These are phyloP conservation scores for Collybia nuda DNA, from an alignment of 768 basidiomycete genomes.

Conservation along the genomic window DNA sequence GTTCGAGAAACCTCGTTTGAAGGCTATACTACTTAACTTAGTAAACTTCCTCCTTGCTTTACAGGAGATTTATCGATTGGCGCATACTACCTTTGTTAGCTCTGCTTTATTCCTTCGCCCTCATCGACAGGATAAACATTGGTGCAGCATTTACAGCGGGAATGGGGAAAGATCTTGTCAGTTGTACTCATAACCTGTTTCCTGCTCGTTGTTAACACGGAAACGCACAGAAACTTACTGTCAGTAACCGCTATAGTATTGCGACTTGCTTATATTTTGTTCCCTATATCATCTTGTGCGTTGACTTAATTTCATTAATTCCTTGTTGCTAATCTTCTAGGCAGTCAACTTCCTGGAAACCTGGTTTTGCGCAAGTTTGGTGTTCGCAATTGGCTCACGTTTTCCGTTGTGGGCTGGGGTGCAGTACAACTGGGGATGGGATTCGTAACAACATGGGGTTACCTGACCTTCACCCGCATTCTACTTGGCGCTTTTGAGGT, in stretches of 20 bases:
- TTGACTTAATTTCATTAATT: background rate
- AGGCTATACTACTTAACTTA: background rate
- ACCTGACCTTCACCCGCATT: conserved; percentile 39
- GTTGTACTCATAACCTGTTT: background rate
- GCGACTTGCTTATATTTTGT: conserved; percentile 43
- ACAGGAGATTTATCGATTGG: conserved; percentile 40
- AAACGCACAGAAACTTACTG: conserved; percentile 24
- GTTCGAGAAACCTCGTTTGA: conserved; percentile 18
- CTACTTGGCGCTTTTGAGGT: conserved; percentile 45
- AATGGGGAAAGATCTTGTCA: conserved; percentile 39
- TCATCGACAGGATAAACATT: conserved; percentile 45
- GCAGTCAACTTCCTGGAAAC: conserved; percentile 46
- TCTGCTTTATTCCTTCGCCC: conserved; percentile 38
- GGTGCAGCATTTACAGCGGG: conserved; percentile 42
- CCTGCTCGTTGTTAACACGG: conserved; percentile 1
- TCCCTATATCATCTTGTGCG: conserved; percentile 44
- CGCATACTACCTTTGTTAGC: conserved; percentile 42
- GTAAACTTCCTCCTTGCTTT: background rate
- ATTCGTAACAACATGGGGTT: conserved; percentile 39
- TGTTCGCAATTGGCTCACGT: conserved; percentile 43
- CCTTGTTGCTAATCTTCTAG: conserved; percentile 2
- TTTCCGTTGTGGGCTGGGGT: conserved; percentile 42
- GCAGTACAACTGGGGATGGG: conserved; percentile 45
- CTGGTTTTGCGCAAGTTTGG: conserved; percentile 41
- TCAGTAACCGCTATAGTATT: conserved; percentile 38